These are phyloP conservation scores for Logfia minima DNA, from an alignment of 129 eudicot genomes.

Conservation along the genomic window DNA sequence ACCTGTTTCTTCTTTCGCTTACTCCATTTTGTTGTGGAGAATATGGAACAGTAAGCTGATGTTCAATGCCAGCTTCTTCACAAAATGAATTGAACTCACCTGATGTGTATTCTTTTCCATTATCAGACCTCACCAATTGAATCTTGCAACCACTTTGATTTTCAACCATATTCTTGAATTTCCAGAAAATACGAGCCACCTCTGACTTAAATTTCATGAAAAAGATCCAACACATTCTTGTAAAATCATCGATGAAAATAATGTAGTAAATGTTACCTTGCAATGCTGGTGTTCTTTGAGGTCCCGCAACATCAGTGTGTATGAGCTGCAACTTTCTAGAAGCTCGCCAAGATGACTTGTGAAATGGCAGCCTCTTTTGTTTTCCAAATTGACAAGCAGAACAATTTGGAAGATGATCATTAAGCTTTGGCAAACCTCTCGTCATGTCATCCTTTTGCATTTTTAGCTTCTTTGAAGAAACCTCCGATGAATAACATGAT, in stretches of 20 bases:
- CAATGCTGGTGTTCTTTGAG: too few species aligned
- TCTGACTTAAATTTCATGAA: not conserved
- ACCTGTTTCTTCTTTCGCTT: conserved; percentile 1
- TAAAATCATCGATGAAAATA: too few species aligned
- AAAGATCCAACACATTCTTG: too few species aligned
- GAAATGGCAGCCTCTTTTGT: too few species aligned
- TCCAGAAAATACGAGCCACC: not conserved
- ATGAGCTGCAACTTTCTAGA: too few species aligned
- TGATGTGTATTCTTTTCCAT: not conserved
- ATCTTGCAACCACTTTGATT: conserved; percentile 18
- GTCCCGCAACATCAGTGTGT: too few species aligned
- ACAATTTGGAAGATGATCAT: too few species aligned
- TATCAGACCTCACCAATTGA: not conserved
- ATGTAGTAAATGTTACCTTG: too few species aligned
- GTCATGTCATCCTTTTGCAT: not conserved
- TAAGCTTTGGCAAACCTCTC: too few species aligned
- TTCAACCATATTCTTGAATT: conserved; percentile 8
- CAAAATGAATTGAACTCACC: not conserved
- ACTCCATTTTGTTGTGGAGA: conserved; percentile 20
- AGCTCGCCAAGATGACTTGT: too few species aligned
- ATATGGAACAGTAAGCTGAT: not conserved
- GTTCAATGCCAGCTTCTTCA: not conserved
- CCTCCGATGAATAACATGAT: not conserved
- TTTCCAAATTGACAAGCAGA: too few species aligned
- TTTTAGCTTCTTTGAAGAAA: not conserved